Evolutionary conservation across 306 rosid species (phyloP).

Genomic region (Malus sieversii): DNA sequence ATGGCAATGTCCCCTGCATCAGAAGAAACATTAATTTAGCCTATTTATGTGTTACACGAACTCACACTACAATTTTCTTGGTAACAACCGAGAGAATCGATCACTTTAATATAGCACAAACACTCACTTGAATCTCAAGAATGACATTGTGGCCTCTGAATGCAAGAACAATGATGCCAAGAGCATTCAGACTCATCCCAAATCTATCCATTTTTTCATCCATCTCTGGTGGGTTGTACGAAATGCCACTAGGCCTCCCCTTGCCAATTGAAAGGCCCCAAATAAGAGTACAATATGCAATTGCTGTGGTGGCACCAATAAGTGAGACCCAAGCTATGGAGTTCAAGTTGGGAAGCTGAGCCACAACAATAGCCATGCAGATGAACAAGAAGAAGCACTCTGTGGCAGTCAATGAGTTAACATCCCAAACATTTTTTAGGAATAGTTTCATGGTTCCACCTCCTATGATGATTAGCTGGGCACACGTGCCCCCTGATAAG

Average conservation of each 20-base stretch:
- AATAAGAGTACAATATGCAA: constrained; percentile 1
- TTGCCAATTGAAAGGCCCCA: constrained; percentile 1
- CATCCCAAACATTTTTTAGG: not conserved
- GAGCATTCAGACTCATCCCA: constrained; percentile 30
- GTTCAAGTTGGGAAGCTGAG: constrained; percentile 15
- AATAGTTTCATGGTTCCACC: constrained; percentile 19
- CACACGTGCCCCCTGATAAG: constrained; percentile 57
- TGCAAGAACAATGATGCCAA: constrained; percentile 44
- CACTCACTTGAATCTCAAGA: constrained; percentile 68
- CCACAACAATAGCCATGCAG: constrained; percentile 4
- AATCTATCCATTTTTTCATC: constrained; percentile 13
- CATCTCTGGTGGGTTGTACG: not conserved
- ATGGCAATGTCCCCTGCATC: constrained; percentile 69
- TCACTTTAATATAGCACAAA: not conserved
- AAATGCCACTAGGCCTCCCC: not conserved
- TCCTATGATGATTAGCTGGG: constrained; percentile 49
- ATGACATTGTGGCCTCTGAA: constrained; percentile 69
- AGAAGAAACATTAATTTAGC: not conserved
- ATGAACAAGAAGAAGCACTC: constrained; percentile 8
- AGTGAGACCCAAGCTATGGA: constrained; percentile 9
- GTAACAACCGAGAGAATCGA: not conserved
- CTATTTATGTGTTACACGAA: not conserved
- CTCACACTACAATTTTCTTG: not conserved
- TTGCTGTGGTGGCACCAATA: not conserved
- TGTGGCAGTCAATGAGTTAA: not conserved